Base-by-base conservation (phyloP, 1,284 basidiomycete species). In the Ceraceosorus guamensis region DNA sequence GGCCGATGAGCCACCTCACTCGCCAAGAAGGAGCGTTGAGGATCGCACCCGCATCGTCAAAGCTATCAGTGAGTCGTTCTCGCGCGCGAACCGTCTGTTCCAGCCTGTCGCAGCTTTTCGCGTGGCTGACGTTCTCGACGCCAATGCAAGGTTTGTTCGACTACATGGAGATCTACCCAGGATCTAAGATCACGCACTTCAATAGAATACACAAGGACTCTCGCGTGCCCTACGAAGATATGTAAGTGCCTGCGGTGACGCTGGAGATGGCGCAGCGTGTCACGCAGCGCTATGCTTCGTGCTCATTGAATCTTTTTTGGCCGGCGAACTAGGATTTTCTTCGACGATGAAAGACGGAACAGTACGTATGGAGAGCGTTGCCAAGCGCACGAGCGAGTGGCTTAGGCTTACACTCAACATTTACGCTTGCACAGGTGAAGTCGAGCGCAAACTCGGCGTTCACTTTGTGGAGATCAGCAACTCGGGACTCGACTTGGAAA, bases 111-210 rank as follows among this genome's bases (percentile, higher is more conserved):
- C 33, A 32, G 7, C 35, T 18, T n/a, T 34, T 13, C 8, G 14
- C 48, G 8, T 34, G 8, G 14, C 7, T 44, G 37, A 41, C 6
- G 7, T 50, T 14, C 8, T 32, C 6, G 48, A 49, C 46, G 30
- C 31, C 52, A 13, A 10, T 10, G 18, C 6, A 43, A 55, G 58
- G 44, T 30, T 55, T 75, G 5, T 75, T 75, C 59, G 61, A 67
- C 43, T 66, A 66, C 48, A 50, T 57, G 31, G 67, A 76, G 48
- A 75, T 76, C 50, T 76, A 76, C 48, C 73, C 73, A 0, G 73
- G 73, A 2, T 57, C 57, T 45, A 76, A 76, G 47, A 56, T 75
- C 8, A 55, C 63, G 7, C 73, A 76, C 50, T 76, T 76, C 37
- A 46, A 55, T 11, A 49, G 61, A 0, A 43, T 76, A 8, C 62